Percentiles rank a stretch among this genome's conserved stretches.
phyloP scores from a whole-genome alignment of 768 basidiomycete species.

The Rhodotorula kratochvilovae region DNA sequence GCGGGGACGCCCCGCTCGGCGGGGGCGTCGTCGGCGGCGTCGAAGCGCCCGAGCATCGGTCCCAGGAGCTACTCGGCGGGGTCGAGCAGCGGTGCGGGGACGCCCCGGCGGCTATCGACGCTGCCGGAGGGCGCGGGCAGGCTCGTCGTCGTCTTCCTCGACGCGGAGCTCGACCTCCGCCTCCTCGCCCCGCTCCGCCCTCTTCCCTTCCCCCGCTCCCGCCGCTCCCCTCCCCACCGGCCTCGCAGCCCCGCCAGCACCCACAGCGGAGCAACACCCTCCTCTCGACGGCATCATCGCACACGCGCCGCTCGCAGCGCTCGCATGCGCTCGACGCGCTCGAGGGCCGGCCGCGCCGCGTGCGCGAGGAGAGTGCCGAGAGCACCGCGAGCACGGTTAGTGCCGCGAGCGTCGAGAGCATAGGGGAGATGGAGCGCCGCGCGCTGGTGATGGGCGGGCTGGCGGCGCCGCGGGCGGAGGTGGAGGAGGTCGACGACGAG shows the following conservation, averaged over 20 bases:
- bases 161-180: background rate
- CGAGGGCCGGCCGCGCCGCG: constrained; percentile 9
- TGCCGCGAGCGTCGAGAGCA: background rate
- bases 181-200: background rate
- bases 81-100: background rate
- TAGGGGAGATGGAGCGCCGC: background rate
- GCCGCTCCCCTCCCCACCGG: background rate
- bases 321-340: constrained; percentile 17
- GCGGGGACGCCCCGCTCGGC: background rate
- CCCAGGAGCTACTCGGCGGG: background rate
- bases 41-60: background rate
- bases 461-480: background rate
- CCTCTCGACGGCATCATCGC: background rate
- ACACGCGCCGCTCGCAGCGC: background rate
- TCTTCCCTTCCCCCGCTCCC: background rate
- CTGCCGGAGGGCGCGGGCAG: no score
- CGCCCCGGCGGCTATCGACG: no score
- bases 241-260: background rate
- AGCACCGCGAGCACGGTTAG: background rate
- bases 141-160: background rate
- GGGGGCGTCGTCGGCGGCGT: background rate
- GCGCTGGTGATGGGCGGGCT: background rate
- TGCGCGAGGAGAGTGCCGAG: background rate
- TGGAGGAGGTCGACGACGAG: background rate
- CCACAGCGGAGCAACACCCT: constrained; percentile 8